phyloP scores from a whole-genome alignment of 805 yeast species.

The Candida ponderosae region DNA sequence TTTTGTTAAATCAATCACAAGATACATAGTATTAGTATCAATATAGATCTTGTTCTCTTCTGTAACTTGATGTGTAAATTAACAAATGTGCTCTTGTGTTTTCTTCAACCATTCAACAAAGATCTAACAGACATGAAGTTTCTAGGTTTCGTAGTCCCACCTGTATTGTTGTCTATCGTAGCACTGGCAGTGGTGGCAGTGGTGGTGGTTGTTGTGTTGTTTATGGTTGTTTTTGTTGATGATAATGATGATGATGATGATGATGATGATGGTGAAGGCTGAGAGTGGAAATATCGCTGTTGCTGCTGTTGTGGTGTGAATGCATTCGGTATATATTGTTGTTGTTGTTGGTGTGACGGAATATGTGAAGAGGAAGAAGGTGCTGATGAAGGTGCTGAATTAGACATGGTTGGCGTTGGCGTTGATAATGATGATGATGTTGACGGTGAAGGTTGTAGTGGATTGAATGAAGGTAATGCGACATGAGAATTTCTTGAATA shows the following conservation, averaged over 20 bases:
- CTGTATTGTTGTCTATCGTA: background rate
- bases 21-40: no score
- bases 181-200: background rate
- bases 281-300: background rate
- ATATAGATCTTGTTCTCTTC: no score
- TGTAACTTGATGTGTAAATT: no score
- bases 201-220: background rate
- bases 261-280: no score
- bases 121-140: slow-evolving; percentile 1
- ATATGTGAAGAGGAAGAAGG: background rate
- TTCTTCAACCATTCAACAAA: background rate
- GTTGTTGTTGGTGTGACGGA: background rate
- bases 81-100: no score
- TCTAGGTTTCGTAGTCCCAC: background rate
- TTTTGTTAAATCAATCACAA: no score
- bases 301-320: background rate
- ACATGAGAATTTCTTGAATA: slow-evolving; percentile 14
- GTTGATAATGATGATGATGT: slow-evolving; percentile 1
- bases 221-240: background rate
- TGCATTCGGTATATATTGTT: background rate
- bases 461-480: background rate
- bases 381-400: background rate
- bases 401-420: background rate
- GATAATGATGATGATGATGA: no score
- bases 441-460: slow-evolving; percentile 1